Percentiles rank a stretch among this genome's conserved stretches.
phyloP scores from a whole-genome alignment of 441 rosid species.

The Syzygium malaccense region DNA sequence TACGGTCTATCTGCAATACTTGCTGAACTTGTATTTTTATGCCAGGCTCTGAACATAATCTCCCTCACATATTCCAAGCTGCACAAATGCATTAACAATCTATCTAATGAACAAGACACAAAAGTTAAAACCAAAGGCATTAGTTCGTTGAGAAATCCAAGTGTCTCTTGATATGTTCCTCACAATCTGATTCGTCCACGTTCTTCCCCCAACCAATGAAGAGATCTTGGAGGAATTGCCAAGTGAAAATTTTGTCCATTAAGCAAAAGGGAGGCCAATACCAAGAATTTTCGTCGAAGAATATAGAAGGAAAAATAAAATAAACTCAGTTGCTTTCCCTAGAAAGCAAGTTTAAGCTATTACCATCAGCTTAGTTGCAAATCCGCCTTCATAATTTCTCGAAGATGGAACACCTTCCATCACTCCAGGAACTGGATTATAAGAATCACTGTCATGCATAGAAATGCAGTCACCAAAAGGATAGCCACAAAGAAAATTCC shows the following conservation, averaged over 20 bases:
- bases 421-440: constrained; percentile 97
- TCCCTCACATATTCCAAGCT: not conserved
- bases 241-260: not conserved
- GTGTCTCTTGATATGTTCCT: not conserved
- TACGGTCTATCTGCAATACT: not conserved
- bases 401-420: constrained; percentile 94
- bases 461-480: not conserved
- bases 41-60: not conserved
- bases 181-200: not conserved
- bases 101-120: not conserved
- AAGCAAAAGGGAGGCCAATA: not conserved
- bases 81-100: not conserved
- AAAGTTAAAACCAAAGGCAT: not conserved
- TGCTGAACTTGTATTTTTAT: not conserved
- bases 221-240: not conserved
- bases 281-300: not conserved
- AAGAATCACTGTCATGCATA: constrained; percentile 54
- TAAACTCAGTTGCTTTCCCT: not conserved
- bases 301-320: not conserved
- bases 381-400: constrained; percentile 71
- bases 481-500: not conserved
- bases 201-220: not conserved
- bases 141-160: not conserved
- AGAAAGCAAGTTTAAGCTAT: not conserved
- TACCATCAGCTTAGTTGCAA: constrained; percentile 85